These are phyloP conservation scores for Pelargonium citronellum DNA, from an alignment of 441 rosid genomes.

Conservation along the genomic window DNA sequence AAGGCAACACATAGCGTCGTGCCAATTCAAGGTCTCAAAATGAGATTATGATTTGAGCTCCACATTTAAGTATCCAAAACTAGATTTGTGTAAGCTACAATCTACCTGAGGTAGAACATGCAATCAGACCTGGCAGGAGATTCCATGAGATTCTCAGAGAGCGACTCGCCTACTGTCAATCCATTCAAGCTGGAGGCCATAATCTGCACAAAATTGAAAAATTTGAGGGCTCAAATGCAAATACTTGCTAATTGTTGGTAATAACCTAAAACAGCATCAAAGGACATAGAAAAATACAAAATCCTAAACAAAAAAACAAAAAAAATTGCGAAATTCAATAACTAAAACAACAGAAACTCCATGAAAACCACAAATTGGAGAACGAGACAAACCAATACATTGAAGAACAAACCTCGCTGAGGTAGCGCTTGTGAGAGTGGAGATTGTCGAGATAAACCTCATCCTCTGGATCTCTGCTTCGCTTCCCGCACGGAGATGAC, in stretches of 20 bases:
- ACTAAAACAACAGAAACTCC: too few species aligned
- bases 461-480: constrained; percentile 82
- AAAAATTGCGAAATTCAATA: too few species aligned
- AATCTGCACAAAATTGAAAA: constrained; percentile 37
- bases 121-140: constrained; percentile 72
- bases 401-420: constrained; percentile 56
- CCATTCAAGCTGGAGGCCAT: constrained; percentile 99
- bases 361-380: too few species aligned
- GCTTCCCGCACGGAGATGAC: constrained; percentile 57
- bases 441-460: constrained; percentile 87
- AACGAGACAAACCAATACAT: too few species aligned
- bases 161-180: constrained; percentile 80
- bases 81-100: too few species aligned
- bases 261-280: too few species aligned
- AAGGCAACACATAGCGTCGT: too few species aligned
- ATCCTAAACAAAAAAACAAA: background rate
- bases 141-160: constrained; percentile 73
- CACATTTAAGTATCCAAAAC: too few species aligned
- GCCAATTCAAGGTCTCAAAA: too few species aligned
- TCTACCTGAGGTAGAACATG: constrained; percentile 48
- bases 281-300: too few species aligned
- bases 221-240: constrained; percentile 9
- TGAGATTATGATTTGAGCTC: too few species aligned
- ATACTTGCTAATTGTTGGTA: background rate
- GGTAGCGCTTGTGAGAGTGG: constrained; percentile 86